A percentile compares a stretch with the other conserved stretches of the same genome.
phyloP scores from a whole-genome alignment of 2,329 filamentous ascomycete genomes.

The Trichoderma oligosporum region DNA sequence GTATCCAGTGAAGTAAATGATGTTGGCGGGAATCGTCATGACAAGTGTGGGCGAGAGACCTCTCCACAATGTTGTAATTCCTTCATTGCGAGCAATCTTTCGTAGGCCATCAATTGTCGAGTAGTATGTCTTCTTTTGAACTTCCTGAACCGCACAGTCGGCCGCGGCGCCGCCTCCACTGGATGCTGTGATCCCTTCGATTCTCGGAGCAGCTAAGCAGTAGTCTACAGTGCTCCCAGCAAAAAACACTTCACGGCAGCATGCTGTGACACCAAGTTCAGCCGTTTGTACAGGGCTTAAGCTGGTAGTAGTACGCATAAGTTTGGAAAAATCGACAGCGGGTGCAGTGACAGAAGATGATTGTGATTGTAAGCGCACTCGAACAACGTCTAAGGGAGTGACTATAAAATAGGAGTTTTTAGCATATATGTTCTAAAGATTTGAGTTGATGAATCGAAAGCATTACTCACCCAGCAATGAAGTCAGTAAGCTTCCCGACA shows the following conservation, averaged over 20 bases:
- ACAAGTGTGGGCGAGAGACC: conserved; percentile 89
- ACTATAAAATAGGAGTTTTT: conserved; percentile 49
- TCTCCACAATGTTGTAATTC: conserved; percentile 80
- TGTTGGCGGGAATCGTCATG: conserved; percentile 93
- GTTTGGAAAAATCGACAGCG: conserved; percentile 51
- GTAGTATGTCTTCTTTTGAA: conserved; percentile 76
- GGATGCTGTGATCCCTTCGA: conserved; percentile 43
- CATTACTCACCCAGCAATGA: conserved; percentile 71
- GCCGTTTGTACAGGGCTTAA: conserved; percentile 67
- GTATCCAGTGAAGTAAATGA: conserved; percentile 98
- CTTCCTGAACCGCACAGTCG: conserved; percentile 84
- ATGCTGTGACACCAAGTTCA: conserved; percentile 87
- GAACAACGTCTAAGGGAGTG: conserved; percentile 93
- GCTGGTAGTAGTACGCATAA: conserved; percentile 54
- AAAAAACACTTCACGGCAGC: conserved; percentile 97
- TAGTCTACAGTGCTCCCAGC: conserved; percentile 78
- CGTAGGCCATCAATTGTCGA: conserved; percentile 87
- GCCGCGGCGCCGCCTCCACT: conserved; percentile 47
- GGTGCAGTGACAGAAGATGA: conserved; percentile 41
- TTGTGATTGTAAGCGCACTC: conserved; percentile 90
- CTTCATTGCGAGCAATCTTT: conserved; percentile 95
- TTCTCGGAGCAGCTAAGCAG: conserved; percentile 68
- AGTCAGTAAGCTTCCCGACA: conserved; percentile 84
- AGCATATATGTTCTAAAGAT: not conserved
- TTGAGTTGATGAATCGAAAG: not conserved